Base-by-base conservation (phyloP, 306 rosid species). In the Casuarina glauca region DNA sequence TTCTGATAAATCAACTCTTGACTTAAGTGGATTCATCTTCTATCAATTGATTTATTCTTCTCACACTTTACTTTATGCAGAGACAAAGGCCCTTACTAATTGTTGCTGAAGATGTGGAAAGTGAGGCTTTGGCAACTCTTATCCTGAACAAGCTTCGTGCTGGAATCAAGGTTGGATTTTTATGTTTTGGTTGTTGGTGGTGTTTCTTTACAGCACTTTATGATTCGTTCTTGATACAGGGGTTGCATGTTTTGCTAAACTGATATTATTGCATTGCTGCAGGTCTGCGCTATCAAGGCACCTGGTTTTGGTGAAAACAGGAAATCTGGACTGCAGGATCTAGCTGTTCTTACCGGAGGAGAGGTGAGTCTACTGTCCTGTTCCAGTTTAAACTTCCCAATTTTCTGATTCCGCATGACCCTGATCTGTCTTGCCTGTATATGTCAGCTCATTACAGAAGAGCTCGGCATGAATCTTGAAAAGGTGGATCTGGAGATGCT, bases 241-340 rank as follows among this genome's bases (percentile, higher is more conserved):
- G 46, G 69, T 38, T 66, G 0, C 9, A 64, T 49, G 19, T 57
- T 76, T 66, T 71, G 15, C 72, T 63, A 32, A 78, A 46, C 51
- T 74, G 72, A 63, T 68, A 62, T 78, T 41, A 57, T 17, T 32
- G 69, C 69, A 70, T 66, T 74, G 48, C 67, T 74, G 19, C 84
- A 95, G 98, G 91, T 95, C 60, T 95, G 98, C 53, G 97, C 98
- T 55, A 90, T 92, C 64, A 95, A 95, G 83, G 97, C 98, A 46
- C 97, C 98, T 77, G 97, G 93, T 77, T 95, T 95, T 80, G 97
- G 97, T 54, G 98, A 95, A 83, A 95, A 92, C 72, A 83, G 98
- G 79, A 95, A 92, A 80, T 42, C 97, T 4, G 74, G 68, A 76
- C 86, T 95, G 57, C 97, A 87, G 70, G 98, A 95, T 90, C 97